These are phyloP conservation scores for Salix koriyanagi DNA, from an alignment of 345 rosid species.

Conservation along the genomic window DNA sequence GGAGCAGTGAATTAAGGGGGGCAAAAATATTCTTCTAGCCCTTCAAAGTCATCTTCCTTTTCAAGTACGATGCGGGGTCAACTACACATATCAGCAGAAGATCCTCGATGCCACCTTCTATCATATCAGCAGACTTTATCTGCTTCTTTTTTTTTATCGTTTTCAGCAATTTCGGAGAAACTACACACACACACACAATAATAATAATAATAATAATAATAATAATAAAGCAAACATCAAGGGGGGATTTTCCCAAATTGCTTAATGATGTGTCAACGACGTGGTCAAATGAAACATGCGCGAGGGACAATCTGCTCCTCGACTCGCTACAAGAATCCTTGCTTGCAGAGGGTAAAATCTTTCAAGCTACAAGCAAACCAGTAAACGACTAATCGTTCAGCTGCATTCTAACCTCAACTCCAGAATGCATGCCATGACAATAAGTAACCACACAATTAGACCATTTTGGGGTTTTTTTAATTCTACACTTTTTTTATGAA, in stretches of 20 bases:
- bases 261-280: neutral
- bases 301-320: neutral
- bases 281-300: neutral
- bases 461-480: too few relatives aligned
- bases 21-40: neutral
- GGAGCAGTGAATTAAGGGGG: too few relatives aligned
- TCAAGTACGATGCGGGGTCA: too few relatives aligned
- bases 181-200: neutral
- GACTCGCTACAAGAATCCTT: neutral
- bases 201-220: too few relatives aligned
- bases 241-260: neutral
- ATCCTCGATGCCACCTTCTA: too few relatives aligned
- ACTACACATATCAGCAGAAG: too few relatives aligned
- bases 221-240: neutral
- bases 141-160: neutral
- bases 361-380: neutral
- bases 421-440: neutral
- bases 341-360: neutral
- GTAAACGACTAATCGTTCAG: neutral
- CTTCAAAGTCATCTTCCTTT: too few relatives aligned
- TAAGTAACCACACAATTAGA: neutral
- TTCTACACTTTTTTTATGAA: too few relatives aligned
- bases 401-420: neutral
- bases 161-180: neutral
- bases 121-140: neutral